Evolutionary conservation across 1,284 basidiomycete species (phyloP), one percentile per base, ranked within the genome.

Genomic region (Vanrija pseudolonga): DNA sequence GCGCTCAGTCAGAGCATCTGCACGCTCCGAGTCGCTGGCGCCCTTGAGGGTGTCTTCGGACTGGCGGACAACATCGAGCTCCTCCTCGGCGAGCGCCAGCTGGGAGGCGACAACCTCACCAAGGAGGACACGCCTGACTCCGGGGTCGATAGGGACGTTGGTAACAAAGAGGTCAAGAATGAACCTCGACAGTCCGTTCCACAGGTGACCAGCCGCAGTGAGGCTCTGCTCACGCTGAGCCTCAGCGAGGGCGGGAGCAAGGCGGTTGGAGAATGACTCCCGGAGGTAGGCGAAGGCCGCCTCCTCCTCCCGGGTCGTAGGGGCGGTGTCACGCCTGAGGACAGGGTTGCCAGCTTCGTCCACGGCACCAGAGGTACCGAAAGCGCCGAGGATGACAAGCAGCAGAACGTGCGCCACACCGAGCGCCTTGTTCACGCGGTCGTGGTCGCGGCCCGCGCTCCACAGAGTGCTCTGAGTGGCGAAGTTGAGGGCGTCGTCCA

Each of bases 101-200:
- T 84, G 79, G n/a, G 78, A 67, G n/a, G 69, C 64, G 63, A 82
- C 78, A 44, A 87, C 83, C 38, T 80, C 76, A 6, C 74, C 73
- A 0, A 80, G 78, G 37, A 82, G 83, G 44, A 80, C 80, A 48
- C 85, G 81, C 32, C 87, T 81, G 18, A 85, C 85, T 15, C 87
- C 84, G 9, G 95, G 95, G 71, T 98, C 96, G 50, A 98, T 77
- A 1, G 94, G 91, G 4, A 86, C 78, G 67, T 90, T 84, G 0
- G 96, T 93, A 45, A 98, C 80, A 68, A 88, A 89, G n/a, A 95
- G 45, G 36, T 69, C 67, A 40, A 74, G 54, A 1, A 72, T 46
- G 52, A 71, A 62, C 1, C 57, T 60, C 4, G 85, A 83, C 24
- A 90, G 69, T 0, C 80, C 81, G 41, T 93, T 77, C 85, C 86